These are phyloP conservation scores for Camelina sativa DNA, from an alignment of 345 rosid genomes.

Conservation along the genomic window DNA sequence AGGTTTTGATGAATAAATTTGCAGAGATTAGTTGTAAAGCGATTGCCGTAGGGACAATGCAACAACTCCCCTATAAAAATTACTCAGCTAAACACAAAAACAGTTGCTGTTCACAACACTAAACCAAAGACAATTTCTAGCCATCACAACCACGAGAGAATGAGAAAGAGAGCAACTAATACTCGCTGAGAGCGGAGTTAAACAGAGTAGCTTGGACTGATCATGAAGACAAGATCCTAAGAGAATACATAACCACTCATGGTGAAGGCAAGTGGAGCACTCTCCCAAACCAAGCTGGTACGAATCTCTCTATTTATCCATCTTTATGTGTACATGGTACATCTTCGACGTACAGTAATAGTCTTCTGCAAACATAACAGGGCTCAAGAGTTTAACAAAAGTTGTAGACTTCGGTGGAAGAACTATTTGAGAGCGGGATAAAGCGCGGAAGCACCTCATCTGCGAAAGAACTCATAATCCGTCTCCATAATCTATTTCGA, in stretches of 20 bases:
- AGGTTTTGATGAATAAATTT: no score
- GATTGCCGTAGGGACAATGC: slow-evolving; percentile 37
- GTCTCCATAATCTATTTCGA: slow-evolving; percentile 80
- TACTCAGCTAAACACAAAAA: slow-evolving; percentile 24
- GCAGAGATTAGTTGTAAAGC: slow-evolving; percentile 10
- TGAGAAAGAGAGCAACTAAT: slow-evolving; percentile 66
- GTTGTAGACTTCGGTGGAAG: slow-evolving; percentile 79
- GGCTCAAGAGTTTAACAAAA: slow-evolving; percentile 82
- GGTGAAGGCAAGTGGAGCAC: slow-evolving; percentile 81
- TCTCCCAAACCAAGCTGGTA: slow-evolving; percentile 72
- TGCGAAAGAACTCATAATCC: slow-evolving; percentile 84
- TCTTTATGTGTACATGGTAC: no score
- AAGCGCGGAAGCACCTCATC: slow-evolving; percentile 74
- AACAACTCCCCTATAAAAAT: slow-evolving; percentile 42
- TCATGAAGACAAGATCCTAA: slow-evolving; percentile 63
- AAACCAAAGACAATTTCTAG: slow-evolving; percentile 42
- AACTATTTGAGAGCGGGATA: slow-evolving; percentile 75
- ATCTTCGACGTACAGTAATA: background rate
- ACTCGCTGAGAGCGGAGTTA: slow-evolving; percentile 54
- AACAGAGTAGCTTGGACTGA: slow-evolving; percentile 85
- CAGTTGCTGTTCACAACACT: slow-evolving; percentile 39
- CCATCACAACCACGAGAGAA: slow-evolving; percentile 41
- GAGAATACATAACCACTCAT: slow-evolving; percentile 50
- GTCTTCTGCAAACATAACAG: slow-evolving; percentile 11
- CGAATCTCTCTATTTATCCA: background rate